phyloP scores from a whole-genome alignment of 768 basidiomycete species.

The Leccinum subtestaceum region DNA sequence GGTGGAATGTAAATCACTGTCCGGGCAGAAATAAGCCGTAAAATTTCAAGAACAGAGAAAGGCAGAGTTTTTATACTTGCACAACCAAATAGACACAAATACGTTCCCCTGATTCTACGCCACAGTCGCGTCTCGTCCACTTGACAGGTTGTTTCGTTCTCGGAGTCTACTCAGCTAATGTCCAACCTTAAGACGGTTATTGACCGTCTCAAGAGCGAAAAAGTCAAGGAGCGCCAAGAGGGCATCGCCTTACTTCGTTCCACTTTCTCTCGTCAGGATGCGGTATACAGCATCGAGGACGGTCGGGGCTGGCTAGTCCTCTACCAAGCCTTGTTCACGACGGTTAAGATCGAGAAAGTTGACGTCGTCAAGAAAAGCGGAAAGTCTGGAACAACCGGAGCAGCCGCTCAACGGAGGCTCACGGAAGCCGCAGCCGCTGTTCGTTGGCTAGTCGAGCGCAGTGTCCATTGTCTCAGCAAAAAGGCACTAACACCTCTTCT shows the following conservation, averaged over 20 bases:
- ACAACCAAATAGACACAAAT: constrained; percentile 32
- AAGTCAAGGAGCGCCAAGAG: constrained; percentile 68
- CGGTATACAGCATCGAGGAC: constrained; percentile 39
- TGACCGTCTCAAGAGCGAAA: constrained; percentile 56
- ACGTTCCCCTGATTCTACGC: constrained; percentile 1
- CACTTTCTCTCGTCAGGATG: constrained; percentile 48
- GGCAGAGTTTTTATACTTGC: constrained; percentile 22
- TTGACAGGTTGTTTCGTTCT: constrained; percentile 3
- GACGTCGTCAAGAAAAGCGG: constrained; percentile 41
- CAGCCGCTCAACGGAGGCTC: constrained; percentile 57
- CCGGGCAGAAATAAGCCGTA: constrained; percentile 76
- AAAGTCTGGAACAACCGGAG: constrained; percentile 39
- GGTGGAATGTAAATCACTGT: constrained; percentile 56
- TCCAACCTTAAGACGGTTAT: constrained; percentile 47
- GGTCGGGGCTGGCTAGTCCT: constrained; percentile 57
- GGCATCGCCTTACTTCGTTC: constrained; percentile 52
- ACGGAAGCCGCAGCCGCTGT: constrained; percentile 63
- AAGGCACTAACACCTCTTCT: constrained; percentile 56
- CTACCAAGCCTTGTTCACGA: constrained; percentile 69
- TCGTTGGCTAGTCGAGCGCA: constrained; percentile 70
- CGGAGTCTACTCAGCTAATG: constrained; percentile 28
- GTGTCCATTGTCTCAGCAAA: constrained; percentile 52
- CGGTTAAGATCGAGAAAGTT: constrained; percentile 61
- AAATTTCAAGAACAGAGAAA: not conserved
- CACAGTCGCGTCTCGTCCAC: constrained; percentile 17